These are phyloP conservation scores for Ashbya aceris DNA, from an alignment of 1,139 yeast species.

Conservation along the genomic window DNA sequence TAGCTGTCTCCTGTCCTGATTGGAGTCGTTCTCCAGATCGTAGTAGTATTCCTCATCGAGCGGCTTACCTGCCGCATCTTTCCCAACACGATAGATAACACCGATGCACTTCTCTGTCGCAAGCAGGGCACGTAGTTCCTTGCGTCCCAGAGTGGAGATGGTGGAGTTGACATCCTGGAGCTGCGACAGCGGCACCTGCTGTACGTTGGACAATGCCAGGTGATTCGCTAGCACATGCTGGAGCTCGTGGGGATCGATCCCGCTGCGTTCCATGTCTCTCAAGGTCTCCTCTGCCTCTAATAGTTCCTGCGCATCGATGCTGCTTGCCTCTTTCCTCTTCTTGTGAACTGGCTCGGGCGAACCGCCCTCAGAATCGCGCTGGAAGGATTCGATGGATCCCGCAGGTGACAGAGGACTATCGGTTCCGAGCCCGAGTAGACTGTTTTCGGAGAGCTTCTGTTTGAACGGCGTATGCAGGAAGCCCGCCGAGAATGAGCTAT, in stretches of 20 bases:
- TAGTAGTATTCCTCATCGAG: conserved; percentile 91
- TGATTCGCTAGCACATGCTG: conserved; percentile 68
- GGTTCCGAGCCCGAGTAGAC: neutral
- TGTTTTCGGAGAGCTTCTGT: too few species aligned
- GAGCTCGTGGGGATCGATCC: conserved; percentile 33
- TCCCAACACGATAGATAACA: conserved; percentile 76
- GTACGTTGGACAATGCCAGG: conserved; percentile 78
- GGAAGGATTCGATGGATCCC: neutral
- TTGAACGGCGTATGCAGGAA: too few species aligned
- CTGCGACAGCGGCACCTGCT: conserved; percentile 73
- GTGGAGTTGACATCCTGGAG: conserved; percentile 51
- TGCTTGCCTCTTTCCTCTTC: conserved; percentile 10
- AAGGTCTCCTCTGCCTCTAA: conserved; percentile 3
- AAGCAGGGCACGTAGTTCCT: conserved; percentile 39
- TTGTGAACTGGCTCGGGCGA: conserved; percentile 10
- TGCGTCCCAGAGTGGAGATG: conserved; percentile 37
- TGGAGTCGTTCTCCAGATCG: conserved; percentile 72
- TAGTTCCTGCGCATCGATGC: conserved; percentile 3
- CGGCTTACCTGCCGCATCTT: conserved; percentile 93
- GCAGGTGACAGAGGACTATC: neutral
- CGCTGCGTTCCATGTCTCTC: conserved; percentile 8
- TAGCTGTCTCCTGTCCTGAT: conserved; percentile 54
- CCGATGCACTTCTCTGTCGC: conserved; percentile 50
- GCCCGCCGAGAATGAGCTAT: neutral
- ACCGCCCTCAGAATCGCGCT: neutral